Percentiles rank a stretch among this genome's conserved stretches.
Conservation (phyloP, 768 basidiomycete genomes). For the Phylloporus scabripes region DNA sequence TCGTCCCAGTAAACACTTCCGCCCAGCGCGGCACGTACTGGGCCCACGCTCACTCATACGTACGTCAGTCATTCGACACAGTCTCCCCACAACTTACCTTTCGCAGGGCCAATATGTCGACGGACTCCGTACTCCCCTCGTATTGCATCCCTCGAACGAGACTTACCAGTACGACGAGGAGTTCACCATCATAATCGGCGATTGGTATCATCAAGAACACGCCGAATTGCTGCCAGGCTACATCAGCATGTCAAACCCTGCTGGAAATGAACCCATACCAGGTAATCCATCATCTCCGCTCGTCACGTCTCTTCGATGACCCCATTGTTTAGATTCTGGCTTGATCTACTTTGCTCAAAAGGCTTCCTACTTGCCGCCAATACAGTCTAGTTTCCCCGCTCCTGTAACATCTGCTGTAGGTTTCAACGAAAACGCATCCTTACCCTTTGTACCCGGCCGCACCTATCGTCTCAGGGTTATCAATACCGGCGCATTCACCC, state of each 20-base stretch:
- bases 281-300: constrained; percentile 33
- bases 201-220: constrained; percentile 91
- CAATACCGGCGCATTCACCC: constrained; percentile 71
- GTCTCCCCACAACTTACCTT: neutral
- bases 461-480: constrained; percentile 87
- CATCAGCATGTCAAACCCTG: constrained; percentile 68
- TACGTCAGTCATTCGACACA: neutral
- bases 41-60: constrained; percentile 65
- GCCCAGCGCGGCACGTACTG: constrained; percentile 80
- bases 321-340: constrained; percentile 51
- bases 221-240: constrained; percentile 56
- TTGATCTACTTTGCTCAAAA: constrained; percentile 83
- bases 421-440: constrained; percentile 82
- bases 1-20: constrained; percentile 61
- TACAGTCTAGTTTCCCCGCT: constrained; percentile 40
- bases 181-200: constrained; percentile 77
- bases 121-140: constrained; percentile 81
- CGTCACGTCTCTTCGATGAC: neutral
- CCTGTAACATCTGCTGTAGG: constrained; percentile 58
- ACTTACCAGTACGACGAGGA: constrained; percentile 82
- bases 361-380: constrained; percentile 60
- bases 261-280: constrained; percentile 87
- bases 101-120: constrained; percentile 84
- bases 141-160: constrained; percentile 67
- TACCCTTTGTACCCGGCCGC: constrained; percentile 79